Conservation (phyloP, 1,139 yeast genomes). For the Lodderomyces pseudojiufengensis region DNA sequence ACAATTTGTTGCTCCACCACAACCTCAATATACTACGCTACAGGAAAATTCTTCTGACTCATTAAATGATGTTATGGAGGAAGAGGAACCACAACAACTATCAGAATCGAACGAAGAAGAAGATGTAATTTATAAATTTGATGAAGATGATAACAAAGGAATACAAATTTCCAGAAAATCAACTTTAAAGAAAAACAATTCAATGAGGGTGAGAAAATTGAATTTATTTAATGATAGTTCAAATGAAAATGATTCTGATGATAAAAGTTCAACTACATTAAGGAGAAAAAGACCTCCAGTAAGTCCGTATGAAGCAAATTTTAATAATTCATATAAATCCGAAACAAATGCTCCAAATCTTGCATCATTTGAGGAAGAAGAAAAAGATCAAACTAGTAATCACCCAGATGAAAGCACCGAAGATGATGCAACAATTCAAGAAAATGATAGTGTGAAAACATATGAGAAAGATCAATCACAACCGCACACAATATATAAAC, state of each 20-base stretch:
- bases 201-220: constrained; percentile 43
- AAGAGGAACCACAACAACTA: constrained; percentile 24
- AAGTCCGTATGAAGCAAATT: background rate
- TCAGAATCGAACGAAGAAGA: constrained; percentile 18
- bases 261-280: background rate
- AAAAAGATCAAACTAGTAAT: background rate
- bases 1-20: constrained; percentile 2
- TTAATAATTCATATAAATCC: background rate
- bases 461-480: constrained; percentile 9
- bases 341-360: background rate
- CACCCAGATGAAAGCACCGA: constrained; percentile 6
- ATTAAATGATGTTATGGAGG: constrained; percentile 40
- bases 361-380: background rate
- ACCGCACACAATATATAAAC: background rate
- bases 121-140: constrained; percentile 32
- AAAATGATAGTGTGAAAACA: background rate
- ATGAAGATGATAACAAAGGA: constrained; percentile 23
- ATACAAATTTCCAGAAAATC: constrained; percentile 37
- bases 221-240: constrained; percentile 28
- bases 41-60: constrained; percentile 31
- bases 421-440: constrained; percentile 9
- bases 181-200: constrained; percentile 38
- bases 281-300: constrained; percentile 2
- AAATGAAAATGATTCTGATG: background rate
- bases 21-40: constrained; percentile 1